Evolutionary conservation across 2,329 filamentous ascomycete species (phyloP), one percentile per base, ranked within the genome.

Genomic region (Cordyceps javanica): DNA sequence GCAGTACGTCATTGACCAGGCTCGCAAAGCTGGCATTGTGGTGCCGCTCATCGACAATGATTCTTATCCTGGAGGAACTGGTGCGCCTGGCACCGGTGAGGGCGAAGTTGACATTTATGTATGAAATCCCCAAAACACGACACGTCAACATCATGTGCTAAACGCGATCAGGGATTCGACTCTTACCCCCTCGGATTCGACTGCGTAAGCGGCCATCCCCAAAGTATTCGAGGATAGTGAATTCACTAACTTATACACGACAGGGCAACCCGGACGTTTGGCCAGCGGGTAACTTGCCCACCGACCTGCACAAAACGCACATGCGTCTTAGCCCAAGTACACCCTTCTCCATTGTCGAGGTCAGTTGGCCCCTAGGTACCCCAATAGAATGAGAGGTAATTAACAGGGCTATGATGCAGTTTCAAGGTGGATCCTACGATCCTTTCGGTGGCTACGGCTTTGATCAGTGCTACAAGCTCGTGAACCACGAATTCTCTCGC

Each of bases 1-100:
- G 70, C 77, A 83, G 57, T 85, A 87, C 61, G 83, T 92, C 6
- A 81, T 87, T 46, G 77, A 90, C 32, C 87, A 90, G 66, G 82
- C 83, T 21, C 77, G 82, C 11, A 75, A 85, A 42, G 85, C 85
- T 0, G 88, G 89, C 0, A 83, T 94, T 44, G 77, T 88, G 1
- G 83, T 94, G 0, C 90, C 90, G 0, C 77, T 90, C 21, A 87
- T 93, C 59, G 89, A 75, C 70, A 93, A 92, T 59, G 89, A 93
- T 67, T 87, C 84, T 1, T 76, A 67, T n/a, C 68, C 80, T 1
- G 66, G 72, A 1, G 87, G 86, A 0, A 74, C 86, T 61, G 86
- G 88, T 60, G 83, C 82, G 0, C 87, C 87, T 1, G 85, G 84
- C 1, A 81, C 80, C 16, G 82, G 81, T 1, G 62, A 73, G 45